Evolutionary conservation across 106 monocot species (phyloP).

Genomic region (Apostasia ramifera): DNA sequence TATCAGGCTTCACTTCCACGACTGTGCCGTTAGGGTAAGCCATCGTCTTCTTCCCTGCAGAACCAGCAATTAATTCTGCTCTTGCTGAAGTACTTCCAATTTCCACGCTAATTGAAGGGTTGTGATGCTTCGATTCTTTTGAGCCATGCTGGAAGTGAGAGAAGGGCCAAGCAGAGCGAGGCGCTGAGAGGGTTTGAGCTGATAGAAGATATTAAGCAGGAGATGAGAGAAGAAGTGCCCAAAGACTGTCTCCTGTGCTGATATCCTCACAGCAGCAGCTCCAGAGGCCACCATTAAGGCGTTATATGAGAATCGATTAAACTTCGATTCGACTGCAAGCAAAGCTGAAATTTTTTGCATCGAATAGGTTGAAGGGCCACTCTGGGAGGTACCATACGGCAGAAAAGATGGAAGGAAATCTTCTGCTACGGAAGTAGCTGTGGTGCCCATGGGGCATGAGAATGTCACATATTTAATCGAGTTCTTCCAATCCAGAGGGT

Average conservation of each 20-base stretch:
- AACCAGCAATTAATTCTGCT: not conserved
- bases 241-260: constrained; percentile 58
- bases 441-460: constrained; percentile 58
- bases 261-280: constrained; percentile 52
- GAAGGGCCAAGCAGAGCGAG: constrained; percentile 28
- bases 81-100: not conserved
- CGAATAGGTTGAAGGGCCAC: constrained; percentile 55
- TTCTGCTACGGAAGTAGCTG: constrained; percentile 26
- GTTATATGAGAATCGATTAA: not conserved
- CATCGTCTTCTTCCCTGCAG: not conserved
- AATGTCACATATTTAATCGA: constrained; percentile 72
- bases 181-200: constrained; percentile 65
- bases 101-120: constrained; percentile 24
- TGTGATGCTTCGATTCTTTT: constrained; percentile 54
- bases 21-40: constrained; percentile 54
- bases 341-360: not conserved
- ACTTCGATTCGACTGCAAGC: too few species aligned
- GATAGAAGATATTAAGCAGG: constrained; percentile 51
- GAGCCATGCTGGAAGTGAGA: constrained; percentile 37
- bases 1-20: constrained; percentile 54
- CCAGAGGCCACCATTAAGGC: constrained; percentile 47
- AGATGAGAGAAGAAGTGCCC: constrained; percentile 53
- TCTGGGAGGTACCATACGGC: constrained; percentile 60
- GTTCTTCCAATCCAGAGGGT: constrained; percentile 71
- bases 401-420: constrained; percentile 59